These are phyloP conservation scores for Annulohypoxylon maeteangense DNA, from an alignment of 495 filamentous ascomycete species.

Conservation along the genomic window DNA sequence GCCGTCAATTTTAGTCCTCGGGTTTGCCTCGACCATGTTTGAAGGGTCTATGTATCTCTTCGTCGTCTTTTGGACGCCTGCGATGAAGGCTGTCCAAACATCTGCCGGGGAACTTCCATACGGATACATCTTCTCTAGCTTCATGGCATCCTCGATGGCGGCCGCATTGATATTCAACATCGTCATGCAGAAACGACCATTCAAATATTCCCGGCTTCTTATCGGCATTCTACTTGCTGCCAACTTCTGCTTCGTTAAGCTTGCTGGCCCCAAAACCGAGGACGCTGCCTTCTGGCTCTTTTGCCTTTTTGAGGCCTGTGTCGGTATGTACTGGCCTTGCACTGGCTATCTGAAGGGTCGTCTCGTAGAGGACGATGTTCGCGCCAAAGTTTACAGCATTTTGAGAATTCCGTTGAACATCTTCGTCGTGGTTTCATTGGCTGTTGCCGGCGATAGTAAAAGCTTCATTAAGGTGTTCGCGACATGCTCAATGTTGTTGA, in stretches of 20 bases:
- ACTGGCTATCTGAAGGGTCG: constrained; percentile 61
- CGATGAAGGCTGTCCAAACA: constrained; percentile 54
- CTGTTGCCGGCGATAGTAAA: constrained; percentile 55
- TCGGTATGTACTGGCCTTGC: constrained; percentile 65
- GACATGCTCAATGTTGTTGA: constrained; percentile 51
- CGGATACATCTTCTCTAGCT: constrained; percentile 66
- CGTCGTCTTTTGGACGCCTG: constrained; percentile 67
- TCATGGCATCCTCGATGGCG: constrained; percentile 67
- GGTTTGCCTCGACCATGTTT: constrained; percentile 62
- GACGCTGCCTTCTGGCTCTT: constrained; percentile 63
- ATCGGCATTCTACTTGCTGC: constrained; percentile 50
- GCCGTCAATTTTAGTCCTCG: constrained; percentile 58
- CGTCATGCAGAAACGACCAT: constrained; percentile 43
- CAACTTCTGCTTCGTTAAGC: constrained; percentile 52
- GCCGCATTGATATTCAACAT: constrained; percentile 59
- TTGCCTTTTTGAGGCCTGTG: constrained; percentile 62
- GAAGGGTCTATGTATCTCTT: constrained; percentile 70
- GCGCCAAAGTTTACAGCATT: constrained; percentile 63
- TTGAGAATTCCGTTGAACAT: constrained; percentile 63
- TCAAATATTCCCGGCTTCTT: constrained; percentile 50
- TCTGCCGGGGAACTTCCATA: constrained; percentile 57
- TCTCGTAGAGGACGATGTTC: constrained; percentile 60
- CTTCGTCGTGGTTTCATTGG: constrained; percentile 62
- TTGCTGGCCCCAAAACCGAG: constrained; percentile 55
- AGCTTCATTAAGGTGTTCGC: constrained; percentile 49